These are phyloP conservation scores for Dioscorea zingiberensis DNA, from an alignment of 106 monocot genomes.

Conservation along the genomic window DNA sequence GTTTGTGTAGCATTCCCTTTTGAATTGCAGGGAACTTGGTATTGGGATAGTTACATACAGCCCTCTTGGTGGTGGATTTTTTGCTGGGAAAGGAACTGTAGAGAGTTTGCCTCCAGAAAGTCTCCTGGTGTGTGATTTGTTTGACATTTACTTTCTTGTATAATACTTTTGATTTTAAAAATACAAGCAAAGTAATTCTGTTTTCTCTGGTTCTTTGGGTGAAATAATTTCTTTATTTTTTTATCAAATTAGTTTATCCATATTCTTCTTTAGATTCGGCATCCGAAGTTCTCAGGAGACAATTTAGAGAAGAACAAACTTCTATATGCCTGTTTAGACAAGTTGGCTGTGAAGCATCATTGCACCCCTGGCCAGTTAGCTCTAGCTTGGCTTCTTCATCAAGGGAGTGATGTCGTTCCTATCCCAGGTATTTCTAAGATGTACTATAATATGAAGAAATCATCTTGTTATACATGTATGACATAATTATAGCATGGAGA, in stretches of 20 bases:
- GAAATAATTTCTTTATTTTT: too few relatives aligned
- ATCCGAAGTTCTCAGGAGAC: conserved; percentile 32
- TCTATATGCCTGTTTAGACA: conserved; percentile 13
- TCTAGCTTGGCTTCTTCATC: conserved; percentile 43
- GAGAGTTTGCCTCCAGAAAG: conserved; percentile 24
- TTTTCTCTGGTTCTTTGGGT: too few relatives aligned
- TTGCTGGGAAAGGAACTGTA: conserved; percentile 31
- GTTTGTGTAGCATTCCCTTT: not conserved
- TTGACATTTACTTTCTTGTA: not conserved
- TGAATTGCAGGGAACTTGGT: conserved; percentile 30
- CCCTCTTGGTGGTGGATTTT: conserved; percentile 48
- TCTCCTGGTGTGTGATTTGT: conserved; percentile 6
- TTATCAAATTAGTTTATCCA: too few relatives aligned
- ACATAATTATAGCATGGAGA: too few relatives aligned
- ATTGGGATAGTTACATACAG: conserved; percentile 54
- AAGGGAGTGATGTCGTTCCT: conserved; percentile 41
- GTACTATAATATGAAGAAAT: too few relatives aligned
- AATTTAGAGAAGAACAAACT: conserved; percentile 41
- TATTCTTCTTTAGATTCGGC: conserved; percentile 8
- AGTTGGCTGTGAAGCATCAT: conserved; percentile 28
- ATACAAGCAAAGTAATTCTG: too few relatives aligned
- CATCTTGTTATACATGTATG: too few relatives aligned
- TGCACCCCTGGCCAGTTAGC: conserved; percentile 42
- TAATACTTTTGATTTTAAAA: too few relatives aligned
- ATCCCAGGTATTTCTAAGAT: conserved; percentile 34